phyloP scores from a whole-genome alignment of 306 rosid species.

The Argentina anserina region DNA sequence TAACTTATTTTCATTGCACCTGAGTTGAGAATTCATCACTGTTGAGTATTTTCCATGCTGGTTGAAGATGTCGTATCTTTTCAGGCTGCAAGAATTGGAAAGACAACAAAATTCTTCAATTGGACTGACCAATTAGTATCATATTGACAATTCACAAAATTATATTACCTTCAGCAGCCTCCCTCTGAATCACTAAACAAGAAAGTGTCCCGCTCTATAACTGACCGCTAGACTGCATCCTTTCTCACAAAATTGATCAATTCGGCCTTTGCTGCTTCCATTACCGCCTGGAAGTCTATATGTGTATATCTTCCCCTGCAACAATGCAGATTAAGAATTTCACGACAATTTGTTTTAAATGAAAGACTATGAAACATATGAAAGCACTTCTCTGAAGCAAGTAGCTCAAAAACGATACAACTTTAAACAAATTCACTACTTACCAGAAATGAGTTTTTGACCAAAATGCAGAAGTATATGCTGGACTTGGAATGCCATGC shows the following conservation, averaged over 20 bases:
- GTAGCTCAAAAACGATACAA: not conserved
- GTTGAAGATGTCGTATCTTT: not conserved
- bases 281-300: constrained; percentile 54
- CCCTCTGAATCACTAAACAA: constrained; percentile 14
- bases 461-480: constrained; percentile 81
- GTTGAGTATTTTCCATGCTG: not conserved
- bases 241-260: constrained; percentile 54
- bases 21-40: not conserved
- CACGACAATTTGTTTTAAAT: constrained; percentile 4
- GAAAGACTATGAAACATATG: not conserved
- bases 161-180: constrained; percentile 19
- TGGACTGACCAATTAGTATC: not conserved
- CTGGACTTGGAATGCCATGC: constrained; percentile 96
- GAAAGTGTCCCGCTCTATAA: no score
- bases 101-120: constrained; percentile 16
- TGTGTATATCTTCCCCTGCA: constrained; percentile 90
- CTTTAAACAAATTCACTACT: not conserved
- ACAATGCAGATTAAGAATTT: constrained; percentile 31
- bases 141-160: not conserved
- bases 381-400: not conserved
- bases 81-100: not conserved
- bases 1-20: not conserved
- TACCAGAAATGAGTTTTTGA: constrained; percentile 93
- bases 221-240: constrained; percentile 43
- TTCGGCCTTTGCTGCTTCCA: constrained; percentile 84